Evolutionary conservation across 1,139 yeast genomes (phyloP), one percentile per base, ranked within the genome.

Genomic region (Candida tetrigidarum): DNA sequence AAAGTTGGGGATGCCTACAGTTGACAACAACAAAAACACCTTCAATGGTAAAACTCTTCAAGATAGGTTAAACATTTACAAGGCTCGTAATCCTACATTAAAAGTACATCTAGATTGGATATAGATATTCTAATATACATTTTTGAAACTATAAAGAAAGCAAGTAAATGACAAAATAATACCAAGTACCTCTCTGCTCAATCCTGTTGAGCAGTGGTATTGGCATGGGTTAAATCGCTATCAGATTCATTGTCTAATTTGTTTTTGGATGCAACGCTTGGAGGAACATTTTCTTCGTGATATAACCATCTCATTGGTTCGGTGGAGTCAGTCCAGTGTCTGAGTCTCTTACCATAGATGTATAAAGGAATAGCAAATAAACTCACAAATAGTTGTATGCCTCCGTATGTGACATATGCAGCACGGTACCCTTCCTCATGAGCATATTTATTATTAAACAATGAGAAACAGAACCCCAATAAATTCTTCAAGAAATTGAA

Each of bases 1-100:
- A 59, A 83, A 78, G 51, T 67, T 86, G 41, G 97, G 97, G 0
- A 72, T 84, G 58, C 96, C 97, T 0, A 58, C 67, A 26, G 43
- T 50, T n/a, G n/a, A n/a, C n/a, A n/a, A n/a, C n/a, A n/a, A n/a
- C n/a, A n/a, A n/a, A n/a, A n/a, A n/a, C n/a, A n/a, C n/a, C n/a
- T 86, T 95, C 91, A 88, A 87, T 56, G 85, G 83, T 0, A 27
- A 48, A 18, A 50, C 63, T 8, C 51, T 73, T 9, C 38, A 49
- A 8, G 63, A 65, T 2, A 59, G 83, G 34, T 49, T 74, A 14
- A 39, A 51, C 1, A 37, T 14, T 0, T 76, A 77, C 51, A 39
- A 51, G 18, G 23, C 43, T 4, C 44, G 44, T 20, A 53, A 51
- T 41, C 41, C 49, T 18, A 5, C 40, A 18, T 23, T 49, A 20